These are phyloP conservation scores for Candida sphagnicola DNA, from an alignment of 805 yeast genomes.

Conservation along the genomic window DNA sequence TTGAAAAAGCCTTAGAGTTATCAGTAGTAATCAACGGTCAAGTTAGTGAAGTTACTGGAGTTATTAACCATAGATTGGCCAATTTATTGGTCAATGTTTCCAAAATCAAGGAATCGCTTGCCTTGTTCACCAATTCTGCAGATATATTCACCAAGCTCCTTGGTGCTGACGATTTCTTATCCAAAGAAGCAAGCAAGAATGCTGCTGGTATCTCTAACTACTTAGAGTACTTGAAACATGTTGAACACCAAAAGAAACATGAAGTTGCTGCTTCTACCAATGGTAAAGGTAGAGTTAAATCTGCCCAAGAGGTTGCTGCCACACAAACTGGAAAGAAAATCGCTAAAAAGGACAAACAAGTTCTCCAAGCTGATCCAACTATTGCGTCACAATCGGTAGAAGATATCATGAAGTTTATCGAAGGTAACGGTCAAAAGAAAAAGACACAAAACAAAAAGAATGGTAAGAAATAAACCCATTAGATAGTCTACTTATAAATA, in stretches of 20 bases:
- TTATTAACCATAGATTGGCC: slow-evolving; percentile 58
- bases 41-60: slow-evolving; percentile 57
- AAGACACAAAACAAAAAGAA: slow-evolving; percentile 5
- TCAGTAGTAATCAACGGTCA: slow-evolving; percentile 53
- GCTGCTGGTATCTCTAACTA: slow-evolving; percentile 52
- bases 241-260: slow-evolving; percentile 28
- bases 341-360: slow-evolving; percentile 13
- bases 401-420: slow-evolving; percentile 67
- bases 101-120: slow-evolving; percentile 54
- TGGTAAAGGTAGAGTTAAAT: slow-evolving; percentile 16
- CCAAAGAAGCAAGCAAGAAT: slow-evolving; percentile 68
- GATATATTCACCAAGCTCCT: slow-evolving; percentile 51
- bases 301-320: slow-evolving; percentile 8
- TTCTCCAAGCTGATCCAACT: slow-evolving; percentile 41
- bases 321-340: slow-evolving; percentile 10
- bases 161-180: slow-evolving; percentile 65
- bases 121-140: slow-evolving; percentile 53
- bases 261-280: slow-evolving; percentile 16
- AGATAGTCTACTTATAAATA: slow-evolving; percentile 1
- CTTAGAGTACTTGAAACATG: slow-evolving; percentile 41
- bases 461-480: slow-evolving; percentile 3
- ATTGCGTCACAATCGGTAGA: slow-evolving; percentile 66
- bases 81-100: slow-evolving; percentile 46
- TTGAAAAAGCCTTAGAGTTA: slow-evolving; percentile 49
- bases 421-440: slow-evolving; percentile 37